These are phyloP conservation scores for Leccinum solheimii DNA, from an alignment of 1,284 basidiomycete species.

Conservation along the genomic window DNA sequence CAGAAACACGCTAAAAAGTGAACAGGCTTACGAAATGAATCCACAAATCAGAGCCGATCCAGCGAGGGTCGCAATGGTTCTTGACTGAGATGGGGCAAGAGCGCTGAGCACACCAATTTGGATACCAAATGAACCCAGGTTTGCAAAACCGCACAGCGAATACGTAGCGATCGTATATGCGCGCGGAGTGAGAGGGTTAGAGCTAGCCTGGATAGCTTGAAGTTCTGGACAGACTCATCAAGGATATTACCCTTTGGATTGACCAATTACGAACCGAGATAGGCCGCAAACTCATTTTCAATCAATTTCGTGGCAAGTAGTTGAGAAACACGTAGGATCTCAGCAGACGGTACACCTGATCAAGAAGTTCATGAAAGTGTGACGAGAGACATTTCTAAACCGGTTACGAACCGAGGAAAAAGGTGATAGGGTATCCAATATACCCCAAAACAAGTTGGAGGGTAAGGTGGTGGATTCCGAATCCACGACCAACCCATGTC, in stretches of 20 bases:
- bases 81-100: constrained; percentile 75
- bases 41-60: constrained; percentile 80
- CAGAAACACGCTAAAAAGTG: not conserved
- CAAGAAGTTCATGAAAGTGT: constrained; percentile 5
- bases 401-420: constrained; percentile 61
- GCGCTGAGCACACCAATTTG: constrained; percentile 88
- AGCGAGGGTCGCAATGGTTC: constrained; percentile 71
- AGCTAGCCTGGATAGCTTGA: constrained; percentile 48
- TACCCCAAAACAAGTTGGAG: constrained; percentile 85
- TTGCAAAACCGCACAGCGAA: constrained; percentile 89
- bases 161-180: constrained; percentile 80
- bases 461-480: constrained; percentile 81
- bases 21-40: constrained; percentile 54
- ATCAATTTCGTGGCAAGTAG: constrained; percentile 86
- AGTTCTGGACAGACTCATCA: constrained; percentile 40
- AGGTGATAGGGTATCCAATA: constrained; percentile 84
- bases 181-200: constrained; percentile 63
- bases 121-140: constrained; percentile 83
- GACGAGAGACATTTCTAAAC: not conserved
- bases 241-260: not conserved
- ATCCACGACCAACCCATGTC: constrained; percentile 87
- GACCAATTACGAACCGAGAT: constrained; percentile 42
- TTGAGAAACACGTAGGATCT: constrained; percentile 75
- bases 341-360: constrained; percentile 63
- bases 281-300: constrained; percentile 87